These are phyloP conservation scores for Trichoderma semiorbis DNA, from an alignment of 2,329 filamentous ascomycete genomes.

Conservation along the genomic window DNA sequence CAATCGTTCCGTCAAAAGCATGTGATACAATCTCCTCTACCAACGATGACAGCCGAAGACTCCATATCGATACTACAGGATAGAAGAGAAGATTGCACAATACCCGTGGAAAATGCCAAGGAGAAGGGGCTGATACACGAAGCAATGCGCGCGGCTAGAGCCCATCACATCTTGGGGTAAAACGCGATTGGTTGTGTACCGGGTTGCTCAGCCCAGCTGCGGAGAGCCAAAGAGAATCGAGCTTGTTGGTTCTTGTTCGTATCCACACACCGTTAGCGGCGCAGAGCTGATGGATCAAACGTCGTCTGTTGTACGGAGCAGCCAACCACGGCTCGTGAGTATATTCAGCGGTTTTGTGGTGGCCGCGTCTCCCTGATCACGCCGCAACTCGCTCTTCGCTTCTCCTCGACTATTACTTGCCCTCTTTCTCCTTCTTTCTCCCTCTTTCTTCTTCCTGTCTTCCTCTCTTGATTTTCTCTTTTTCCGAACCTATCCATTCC, in stretches of 20 bases:
- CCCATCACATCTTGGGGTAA: slow-evolving; percentile 3
- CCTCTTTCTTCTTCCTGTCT: background rate
- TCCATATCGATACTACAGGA: background rate
- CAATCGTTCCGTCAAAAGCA: background rate
- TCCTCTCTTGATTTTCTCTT: background rate
- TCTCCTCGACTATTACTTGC: background rate
- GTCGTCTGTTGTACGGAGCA: background rate
- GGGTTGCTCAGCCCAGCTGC: background rate
- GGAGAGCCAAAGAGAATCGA: background rate
- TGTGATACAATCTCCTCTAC: background rate
- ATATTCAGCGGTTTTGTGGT: background rate
- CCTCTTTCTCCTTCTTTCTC: background rate
- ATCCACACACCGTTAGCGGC: slow-evolving; percentile 6
- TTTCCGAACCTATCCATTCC: background rate
- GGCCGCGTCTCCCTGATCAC: slow-evolving; percentile 7
- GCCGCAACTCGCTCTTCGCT: background rate
- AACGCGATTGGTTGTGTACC: background rate
- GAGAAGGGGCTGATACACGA: background rate
- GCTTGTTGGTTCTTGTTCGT: background rate
- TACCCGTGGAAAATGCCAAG: background rate
- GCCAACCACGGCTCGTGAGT: background rate
- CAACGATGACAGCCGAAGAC: background rate
- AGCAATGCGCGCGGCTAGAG: slow-evolving; percentile 12
- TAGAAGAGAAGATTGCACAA: background rate
- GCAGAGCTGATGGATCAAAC: background rate